Evolutionary conservation across 345 rosid genomes (phyloP).

Genomic region (Diplotaxis tenuifolia): DNA sequence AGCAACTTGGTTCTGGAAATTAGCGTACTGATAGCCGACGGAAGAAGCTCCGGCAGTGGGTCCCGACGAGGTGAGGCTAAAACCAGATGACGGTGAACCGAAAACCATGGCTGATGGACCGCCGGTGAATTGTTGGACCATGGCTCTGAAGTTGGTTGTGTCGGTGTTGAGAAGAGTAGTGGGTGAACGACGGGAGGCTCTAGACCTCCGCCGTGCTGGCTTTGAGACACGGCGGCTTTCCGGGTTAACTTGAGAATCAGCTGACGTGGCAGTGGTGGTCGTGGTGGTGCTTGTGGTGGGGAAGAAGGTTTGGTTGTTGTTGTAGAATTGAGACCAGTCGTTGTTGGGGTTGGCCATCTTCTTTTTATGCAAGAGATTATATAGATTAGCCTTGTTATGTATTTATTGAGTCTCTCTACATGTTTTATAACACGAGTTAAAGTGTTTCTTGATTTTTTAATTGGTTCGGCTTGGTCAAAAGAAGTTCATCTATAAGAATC

Average conservation of each 20-base stretch:
- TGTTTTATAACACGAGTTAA: neutral
- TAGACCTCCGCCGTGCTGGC: conserved; percentile 75
- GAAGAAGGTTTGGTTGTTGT: conserved; percentile 35
- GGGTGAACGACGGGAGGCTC: conserved; percentile 89
- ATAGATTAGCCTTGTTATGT: conserved; percentile 14
- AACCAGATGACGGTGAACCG: conserved; percentile 47
- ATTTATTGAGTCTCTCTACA: conserved; percentile 26
- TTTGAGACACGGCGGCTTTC: conserved; percentile 36
- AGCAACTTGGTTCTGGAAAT: conserved; percentile 9
- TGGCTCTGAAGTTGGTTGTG: conserved; percentile 84
- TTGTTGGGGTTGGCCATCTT: conserved; percentile 39
- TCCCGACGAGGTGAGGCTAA: conserved; percentile 24
- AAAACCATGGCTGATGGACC: conserved; percentile 87
- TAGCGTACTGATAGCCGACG: conserved; percentile 19
- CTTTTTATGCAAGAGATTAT: conserved; percentile 5
- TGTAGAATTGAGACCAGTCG: conserved; percentile 37
- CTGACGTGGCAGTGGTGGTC: conserved; percentile 31
- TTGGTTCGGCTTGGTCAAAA: conserved; percentile 29
- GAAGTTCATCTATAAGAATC: conserved; percentile 29
- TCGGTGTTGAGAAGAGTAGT: conserved; percentile 86
- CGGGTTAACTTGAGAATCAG: conserved; percentile 12
- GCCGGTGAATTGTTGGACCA: conserved; percentile 96
- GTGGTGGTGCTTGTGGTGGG: conserved; percentile 35
- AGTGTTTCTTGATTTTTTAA: neutral
- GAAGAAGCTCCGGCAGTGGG: conserved; percentile 10